Percentiles rank a stretch among this genome's conserved stretches.
phyloP scores from a whole-genome alignment of 2,329 filamentous ascomycete genomes.

The Microascus cirrosus region DNA sequence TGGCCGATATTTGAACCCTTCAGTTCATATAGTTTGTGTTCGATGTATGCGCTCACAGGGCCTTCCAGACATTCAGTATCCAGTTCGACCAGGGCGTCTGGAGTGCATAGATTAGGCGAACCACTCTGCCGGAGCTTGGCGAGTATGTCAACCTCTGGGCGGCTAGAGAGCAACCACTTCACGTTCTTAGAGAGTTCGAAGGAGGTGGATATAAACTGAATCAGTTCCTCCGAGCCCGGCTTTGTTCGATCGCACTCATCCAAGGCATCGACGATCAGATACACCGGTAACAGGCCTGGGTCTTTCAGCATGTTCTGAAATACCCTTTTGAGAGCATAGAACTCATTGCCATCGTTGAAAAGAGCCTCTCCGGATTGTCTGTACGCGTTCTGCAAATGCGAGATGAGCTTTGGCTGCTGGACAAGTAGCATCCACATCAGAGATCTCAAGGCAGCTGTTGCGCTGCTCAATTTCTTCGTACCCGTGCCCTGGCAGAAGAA shows the following conservation, averaged over 20 bases:
- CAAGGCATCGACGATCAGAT: conserved; percentile 34
- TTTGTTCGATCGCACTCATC: conserved; percentile 32
- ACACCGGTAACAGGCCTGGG: conserved; percentile 15
- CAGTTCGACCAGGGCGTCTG: conserved; percentile 22
- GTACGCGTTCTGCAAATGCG: conserved; percentile 20
- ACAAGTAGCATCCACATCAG: conserved; percentile 25
- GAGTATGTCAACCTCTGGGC: conserved; percentile 12
- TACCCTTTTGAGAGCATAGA: conserved; percentile 18
- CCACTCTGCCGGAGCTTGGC: neutral
- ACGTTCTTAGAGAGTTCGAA: conserved; percentile 13
- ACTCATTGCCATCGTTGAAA: conserved; percentile 27
- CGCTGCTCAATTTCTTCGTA: conserved; percentile 19
- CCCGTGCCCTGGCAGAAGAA: conserved; percentile 33
- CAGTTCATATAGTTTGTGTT: conserved; percentile 15
- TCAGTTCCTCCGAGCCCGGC: conserved; percentile 17
- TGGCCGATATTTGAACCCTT: too few species aligned
- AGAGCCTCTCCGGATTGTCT: conserved; percentile 16
- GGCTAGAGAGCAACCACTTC: conserved; percentile 31
- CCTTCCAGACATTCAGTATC: conserved; percentile 20
- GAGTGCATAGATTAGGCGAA: conserved; percentile 16
- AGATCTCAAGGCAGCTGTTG: conserved; percentile 26
- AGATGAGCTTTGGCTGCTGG: conserved; percentile 15
- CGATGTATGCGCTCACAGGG: conserved; percentile 25
- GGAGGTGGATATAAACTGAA: conserved; percentile 23
- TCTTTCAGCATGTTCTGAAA: conserved; percentile 28